Conservation (phyloP, 139 green algal genomes). For the Eudorina sp. region DNA sequence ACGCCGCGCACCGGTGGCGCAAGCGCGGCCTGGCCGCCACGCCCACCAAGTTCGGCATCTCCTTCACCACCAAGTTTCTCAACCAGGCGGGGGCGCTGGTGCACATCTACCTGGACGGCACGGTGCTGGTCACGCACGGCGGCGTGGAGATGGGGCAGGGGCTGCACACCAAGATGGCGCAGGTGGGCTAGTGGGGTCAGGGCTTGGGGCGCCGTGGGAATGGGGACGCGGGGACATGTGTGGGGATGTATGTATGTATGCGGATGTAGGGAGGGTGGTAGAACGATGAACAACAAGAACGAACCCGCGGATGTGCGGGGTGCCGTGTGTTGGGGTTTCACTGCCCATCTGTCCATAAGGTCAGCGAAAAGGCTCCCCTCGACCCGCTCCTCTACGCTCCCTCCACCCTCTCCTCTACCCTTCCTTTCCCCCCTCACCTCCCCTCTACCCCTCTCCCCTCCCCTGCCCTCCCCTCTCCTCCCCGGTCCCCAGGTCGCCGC, state of each 20-base stretch:
- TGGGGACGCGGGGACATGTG: not conserved
- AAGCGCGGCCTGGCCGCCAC: slow-evolving; percentile 92
- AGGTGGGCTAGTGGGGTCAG: slow-evolving; percentile 58
- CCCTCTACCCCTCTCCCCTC: not conserved
- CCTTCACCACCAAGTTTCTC: slow-evolving; percentile 91
- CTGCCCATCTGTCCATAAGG: no score
- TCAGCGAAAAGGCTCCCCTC: no score
- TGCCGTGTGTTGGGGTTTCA: no score
- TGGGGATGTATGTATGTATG: no score
- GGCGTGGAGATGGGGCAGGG: slow-evolving; percentile 99
- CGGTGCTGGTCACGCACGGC: slow-evolving; percentile 94
- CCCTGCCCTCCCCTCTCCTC: not conserved
- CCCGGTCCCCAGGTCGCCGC: slow-evolving; percentile 37
- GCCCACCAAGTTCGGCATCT: slow-evolving; percentile 98
- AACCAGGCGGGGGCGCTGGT: slow-evolving; percentile 95
- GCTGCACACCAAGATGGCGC: slow-evolving; percentile 97
- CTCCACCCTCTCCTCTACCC: no score
- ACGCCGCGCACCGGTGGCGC: slow-evolving; percentile 66
- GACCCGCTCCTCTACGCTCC: no score
- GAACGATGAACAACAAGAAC: no score
- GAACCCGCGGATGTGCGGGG: no score
- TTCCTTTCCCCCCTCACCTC: no score
- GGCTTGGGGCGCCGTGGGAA: not conserved
- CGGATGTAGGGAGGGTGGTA: no score
- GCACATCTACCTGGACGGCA: slow-evolving; percentile 96